A percentile compares a stretch with the other conserved stretches of the same genome.
These are phyloP conservation scores for Butyriboletus loyo DNA, from an alignment of 768 basidiomycete genomes.

Conservation along the genomic window DNA sequence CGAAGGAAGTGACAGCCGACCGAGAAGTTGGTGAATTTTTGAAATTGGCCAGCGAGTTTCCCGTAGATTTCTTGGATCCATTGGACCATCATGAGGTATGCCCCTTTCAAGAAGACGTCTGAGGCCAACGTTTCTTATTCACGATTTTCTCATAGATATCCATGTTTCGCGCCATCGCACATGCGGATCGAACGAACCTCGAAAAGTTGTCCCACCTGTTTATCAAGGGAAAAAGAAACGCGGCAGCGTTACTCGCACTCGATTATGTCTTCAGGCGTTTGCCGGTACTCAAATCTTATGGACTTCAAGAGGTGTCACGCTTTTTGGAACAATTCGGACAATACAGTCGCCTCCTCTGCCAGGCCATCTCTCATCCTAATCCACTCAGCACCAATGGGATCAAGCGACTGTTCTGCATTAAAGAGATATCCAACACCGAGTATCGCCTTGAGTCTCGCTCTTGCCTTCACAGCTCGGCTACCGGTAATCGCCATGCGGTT, in stretches of 20 bases:
- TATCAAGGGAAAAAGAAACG: neutral
- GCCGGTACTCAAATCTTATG: constrained; percentile 19
- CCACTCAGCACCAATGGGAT: constrained; percentile 12
- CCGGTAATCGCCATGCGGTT: neutral
- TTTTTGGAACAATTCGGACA: constrained; percentile 2
- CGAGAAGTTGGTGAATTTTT: constrained; percentile 20
- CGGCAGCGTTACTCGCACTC: constrained; percentile 7
- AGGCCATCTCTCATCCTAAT: neutral
- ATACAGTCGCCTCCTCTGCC: constrained; percentile 1
- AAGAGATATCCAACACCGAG: constrained; percentile 3
- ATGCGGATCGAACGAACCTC: constrained; percentile 27
- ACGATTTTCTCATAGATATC: constrained; percentile 9
- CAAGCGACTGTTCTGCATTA: constrained; percentile 27
- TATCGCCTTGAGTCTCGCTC: constrained; percentile 1
- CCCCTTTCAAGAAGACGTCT: neutral
- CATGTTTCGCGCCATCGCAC: constrained; percentile 35
- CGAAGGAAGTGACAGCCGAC: constrained; percentile 1
- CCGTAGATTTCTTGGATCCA: constrained; percentile 3
- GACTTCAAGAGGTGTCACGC: constrained; percentile 11
- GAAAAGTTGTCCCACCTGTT: constrained; percentile 33
- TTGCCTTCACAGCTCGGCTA: constrained; percentile 5
- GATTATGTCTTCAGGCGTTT: constrained; percentile 4
- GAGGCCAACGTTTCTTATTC: neutral
- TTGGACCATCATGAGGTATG: constrained; percentile 8
- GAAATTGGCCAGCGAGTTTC: constrained; percentile 15